Conservation (phyloP, 306 rosid species). For the Hippophae rhamnoides region DNA sequence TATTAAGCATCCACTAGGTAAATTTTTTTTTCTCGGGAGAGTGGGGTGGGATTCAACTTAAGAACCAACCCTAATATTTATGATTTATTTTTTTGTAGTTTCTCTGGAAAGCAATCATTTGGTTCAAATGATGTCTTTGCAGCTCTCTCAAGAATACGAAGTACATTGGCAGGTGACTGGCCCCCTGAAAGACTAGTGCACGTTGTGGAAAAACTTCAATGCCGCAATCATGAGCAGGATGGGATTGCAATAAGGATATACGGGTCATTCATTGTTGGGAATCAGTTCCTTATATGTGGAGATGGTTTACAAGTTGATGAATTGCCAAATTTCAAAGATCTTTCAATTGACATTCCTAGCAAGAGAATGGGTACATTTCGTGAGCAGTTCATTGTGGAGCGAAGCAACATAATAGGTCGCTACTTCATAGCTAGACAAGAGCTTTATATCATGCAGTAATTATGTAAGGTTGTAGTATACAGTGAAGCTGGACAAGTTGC, state of each 20-base stretch:
- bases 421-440: conserved; percentile 72
- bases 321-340: conserved; percentile 76
- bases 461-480: background rate
- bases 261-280: conserved; percentile 77
- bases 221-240: conserved; percentile 64
- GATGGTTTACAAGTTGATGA: conserved; percentile 95
- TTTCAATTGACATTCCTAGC: conserved; percentile 57
- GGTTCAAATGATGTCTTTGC: conserved; percentile 55
- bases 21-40: too few species aligned
- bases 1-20: background rate
- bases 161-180: conserved; percentile 82
- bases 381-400: conserved; percentile 78
- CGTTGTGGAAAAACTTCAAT: conserved; percentile 80
- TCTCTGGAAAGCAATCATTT: conserved; percentile 57
- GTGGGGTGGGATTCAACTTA: too few species aligned
- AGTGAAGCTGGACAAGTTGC: background rate
- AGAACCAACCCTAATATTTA: background rate
- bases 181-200: conserved; percentile 88
- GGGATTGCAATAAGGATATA: conserved; percentile 88
- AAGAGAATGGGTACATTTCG: conserved; percentile 81
- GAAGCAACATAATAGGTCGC: conserved; percentile 64
- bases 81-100: conserved; percentile 32
- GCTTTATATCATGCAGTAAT: conserved; percentile 58
- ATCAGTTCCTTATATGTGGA: conserved; percentile 93
- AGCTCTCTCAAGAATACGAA: conserved; percentile 49